Base-by-base conservation (phyloP, 176 grass and related monocot genomes). In the Chrysopogon serrulatus region DNA sequence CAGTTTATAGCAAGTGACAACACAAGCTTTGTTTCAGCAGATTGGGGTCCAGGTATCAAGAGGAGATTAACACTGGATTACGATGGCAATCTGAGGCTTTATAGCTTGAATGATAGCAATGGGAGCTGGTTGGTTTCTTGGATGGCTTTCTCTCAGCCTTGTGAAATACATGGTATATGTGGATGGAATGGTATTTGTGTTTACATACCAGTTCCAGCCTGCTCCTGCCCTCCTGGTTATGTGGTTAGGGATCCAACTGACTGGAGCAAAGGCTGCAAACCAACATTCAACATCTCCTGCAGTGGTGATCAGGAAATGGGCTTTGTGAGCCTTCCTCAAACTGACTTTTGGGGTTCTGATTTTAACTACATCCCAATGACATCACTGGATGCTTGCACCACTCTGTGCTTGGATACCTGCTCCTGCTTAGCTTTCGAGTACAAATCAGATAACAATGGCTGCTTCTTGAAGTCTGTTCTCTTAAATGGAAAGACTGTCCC, bases 331-430 rank as follows among this genome's bases (percentile, higher is more conserved):
- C 40, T 89, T 47, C 77, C 62, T 36, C 34, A 89, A 8, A 77
- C 70, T 6, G 87, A 89, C 43, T 85, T 85, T 33, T 89, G 70
- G 82, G 88, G 88, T 54, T 90, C 70, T 36, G 83, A 90, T 66
- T 30, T 82, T 8, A 31, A 73, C 28, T 78, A 51, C 56, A 65
- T 41, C 43, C 24, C 19, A 1, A 51, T 65, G 0, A 44, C 56
- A 0, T 73, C 88, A 2, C 8, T 90, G 8, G 15, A 42, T 19
- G 16, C 6, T 51, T 86, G 88, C 16, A 18, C 3, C 13, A 36
- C 17, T 37, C 24, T 11, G 24, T 90, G 88, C 43, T 26, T 71
- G 65, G 18, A 1, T 5, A 10, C 19, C 18, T 78, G 83, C 57
- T 35, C 43, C 19, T 90, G 88, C 16, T 27, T 82, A 10, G 78